Evolutionary conservation across 1,139 yeast genomes (phyloP).

Genomic region (Ogataea hybrid): DNA sequence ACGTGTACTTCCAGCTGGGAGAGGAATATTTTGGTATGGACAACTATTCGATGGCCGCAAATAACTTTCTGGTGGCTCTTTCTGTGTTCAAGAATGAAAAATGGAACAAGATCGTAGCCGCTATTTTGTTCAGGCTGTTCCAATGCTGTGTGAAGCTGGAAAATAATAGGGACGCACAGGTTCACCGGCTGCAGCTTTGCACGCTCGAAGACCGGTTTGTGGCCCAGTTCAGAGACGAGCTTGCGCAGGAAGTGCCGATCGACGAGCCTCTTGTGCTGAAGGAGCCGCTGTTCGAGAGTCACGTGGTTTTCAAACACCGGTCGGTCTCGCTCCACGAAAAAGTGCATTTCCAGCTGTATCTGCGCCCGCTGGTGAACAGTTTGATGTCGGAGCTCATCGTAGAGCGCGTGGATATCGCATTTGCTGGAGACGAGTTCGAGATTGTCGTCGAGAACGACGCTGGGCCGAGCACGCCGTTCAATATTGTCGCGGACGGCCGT

Average conservation of each 20-base stretch:
- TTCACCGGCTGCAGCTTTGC: conserved; percentile 31
- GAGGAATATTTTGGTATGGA: conserved; percentile 38
- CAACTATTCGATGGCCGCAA: conserved; percentile 42
- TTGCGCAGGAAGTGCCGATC: conserved; percentile 7
- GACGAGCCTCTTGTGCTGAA: conserved; percentile 18
- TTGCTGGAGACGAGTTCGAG: conserved; percentile 14
- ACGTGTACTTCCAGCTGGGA: conserved; percentile 49
- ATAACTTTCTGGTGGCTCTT: conserved; percentile 37
- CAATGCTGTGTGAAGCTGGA: conserved; percentile 33
- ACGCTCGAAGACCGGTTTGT: conserved; percentile 16
- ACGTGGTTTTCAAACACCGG: conserved; percentile 20
- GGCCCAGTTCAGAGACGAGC: conserved; percentile 1
- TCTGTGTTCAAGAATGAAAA: conserved; percentile 33
- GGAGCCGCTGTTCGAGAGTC: conserved; percentile 26
- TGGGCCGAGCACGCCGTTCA: conserved; percentile 5
- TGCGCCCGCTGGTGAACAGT: conserved; percentile 28
- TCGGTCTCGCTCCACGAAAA: conserved; percentile 23
- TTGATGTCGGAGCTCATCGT: conserved; percentile 24
- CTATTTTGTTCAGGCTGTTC: conserved; percentile 33
- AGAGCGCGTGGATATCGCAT: conserved; percentile 26
- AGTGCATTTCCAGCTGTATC: conserved; percentile 30
- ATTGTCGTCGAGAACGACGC: conserved; percentile 14
- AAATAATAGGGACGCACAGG: conserved; percentile 31
- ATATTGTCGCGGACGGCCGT: conserved; percentile 1
- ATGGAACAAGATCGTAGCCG: conserved; percentile 32